Evolutionary conservation across 2,329 filamentous ascomycete genomes (phyloP).

Genomic region (Pezicula carpinea): DNA sequence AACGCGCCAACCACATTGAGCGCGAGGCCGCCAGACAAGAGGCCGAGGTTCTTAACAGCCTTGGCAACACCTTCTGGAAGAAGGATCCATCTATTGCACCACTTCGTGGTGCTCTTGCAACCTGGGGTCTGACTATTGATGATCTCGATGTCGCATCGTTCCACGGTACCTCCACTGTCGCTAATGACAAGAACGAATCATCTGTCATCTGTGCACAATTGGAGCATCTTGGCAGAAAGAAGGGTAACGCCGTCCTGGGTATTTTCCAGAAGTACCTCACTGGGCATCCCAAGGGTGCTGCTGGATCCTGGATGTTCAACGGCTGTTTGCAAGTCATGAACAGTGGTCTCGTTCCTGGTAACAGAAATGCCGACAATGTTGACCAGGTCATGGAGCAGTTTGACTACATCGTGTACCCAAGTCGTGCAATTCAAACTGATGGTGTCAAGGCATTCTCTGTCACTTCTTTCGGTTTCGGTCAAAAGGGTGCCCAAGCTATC

Average conservation of each 20-base stretch:
- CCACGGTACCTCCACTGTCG: constrained; percentile 97
- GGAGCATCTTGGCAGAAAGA: constrained; percentile 86
- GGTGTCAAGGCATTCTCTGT: constrained; percentile 98
- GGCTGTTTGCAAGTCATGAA: constrained; percentile 94
- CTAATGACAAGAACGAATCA: constrained; percentile 99
- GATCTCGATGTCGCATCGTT: constrained; percentile 94
- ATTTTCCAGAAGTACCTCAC: constrained; percentile 99
- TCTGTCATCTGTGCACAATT: constrained; percentile 96
- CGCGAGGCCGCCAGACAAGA: constrained; percentile 84
- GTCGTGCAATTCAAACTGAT: constrained; percentile 91
- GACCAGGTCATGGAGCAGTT: constrained; percentile 96
- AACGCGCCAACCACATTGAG: constrained; percentile 82
- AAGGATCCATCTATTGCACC: constrained; percentile 89
- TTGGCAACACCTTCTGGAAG: constrained; percentile 99
- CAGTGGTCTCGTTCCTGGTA: constrained; percentile 88
- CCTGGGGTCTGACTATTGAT: constrained; percentile 96
- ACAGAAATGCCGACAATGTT: constrained; percentile 96
- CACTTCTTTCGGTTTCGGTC: constrained; percentile 97
- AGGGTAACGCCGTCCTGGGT: constrained; percentile 92
- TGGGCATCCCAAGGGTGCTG: constrained; percentile 97
- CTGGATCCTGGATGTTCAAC: constrained; percentile 99
- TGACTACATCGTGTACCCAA: constrained; percentile 96
- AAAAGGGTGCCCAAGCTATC: constrained; percentile 97
- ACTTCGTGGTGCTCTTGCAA: constrained; percentile 90
- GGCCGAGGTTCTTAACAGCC: constrained; percentile 85